These are phyloP conservation scores for Neostapfia colusana DNA, from an alignment of 176 grass and related monocot genomes.

Conservation along the genomic window DNA sequence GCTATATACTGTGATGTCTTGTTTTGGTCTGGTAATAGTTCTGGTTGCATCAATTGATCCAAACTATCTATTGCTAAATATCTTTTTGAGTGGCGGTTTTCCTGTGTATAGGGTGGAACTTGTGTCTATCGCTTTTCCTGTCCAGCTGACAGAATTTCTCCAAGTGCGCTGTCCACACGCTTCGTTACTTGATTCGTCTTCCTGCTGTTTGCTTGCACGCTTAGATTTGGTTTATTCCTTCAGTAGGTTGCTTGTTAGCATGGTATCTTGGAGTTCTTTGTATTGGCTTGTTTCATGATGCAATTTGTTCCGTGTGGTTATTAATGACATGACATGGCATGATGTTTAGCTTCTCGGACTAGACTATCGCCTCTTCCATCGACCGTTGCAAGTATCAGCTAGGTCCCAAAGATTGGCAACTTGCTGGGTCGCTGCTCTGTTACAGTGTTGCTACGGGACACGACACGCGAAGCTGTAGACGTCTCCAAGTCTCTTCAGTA, in stretches of 20 bases:
- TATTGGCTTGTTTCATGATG: not conserved
- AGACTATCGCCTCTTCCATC: too few species aligned
- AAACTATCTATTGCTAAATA: not conserved
- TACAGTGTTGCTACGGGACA: not conserved
- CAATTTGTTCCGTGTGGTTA: not conserved
- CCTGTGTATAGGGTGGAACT: not conserved
- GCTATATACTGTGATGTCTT: conserved; percentile 16
- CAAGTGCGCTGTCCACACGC: too few species aligned
- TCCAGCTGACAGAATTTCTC: not conserved
- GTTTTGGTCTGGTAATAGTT: not conserved
- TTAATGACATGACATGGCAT: not conserved
- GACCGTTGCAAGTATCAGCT: too few species aligned
- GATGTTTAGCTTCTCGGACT: not conserved
- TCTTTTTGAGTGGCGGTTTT: not conserved
- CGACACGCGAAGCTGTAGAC: too few species aligned
- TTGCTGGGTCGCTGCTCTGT: not conserved
- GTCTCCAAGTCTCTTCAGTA: not conserved
- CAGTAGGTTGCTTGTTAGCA: not conserved
- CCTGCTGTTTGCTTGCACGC: not conserved
- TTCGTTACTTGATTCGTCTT: not conserved
- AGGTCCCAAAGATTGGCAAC: not conserved
- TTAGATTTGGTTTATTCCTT: not conserved
- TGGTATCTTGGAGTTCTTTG: not conserved
- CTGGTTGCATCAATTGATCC: not conserved
- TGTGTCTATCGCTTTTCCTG: not conserved